Base-by-base conservation (phyloP, 371 early-diverging fungal species). In the Mortierella sp. region DNA sequence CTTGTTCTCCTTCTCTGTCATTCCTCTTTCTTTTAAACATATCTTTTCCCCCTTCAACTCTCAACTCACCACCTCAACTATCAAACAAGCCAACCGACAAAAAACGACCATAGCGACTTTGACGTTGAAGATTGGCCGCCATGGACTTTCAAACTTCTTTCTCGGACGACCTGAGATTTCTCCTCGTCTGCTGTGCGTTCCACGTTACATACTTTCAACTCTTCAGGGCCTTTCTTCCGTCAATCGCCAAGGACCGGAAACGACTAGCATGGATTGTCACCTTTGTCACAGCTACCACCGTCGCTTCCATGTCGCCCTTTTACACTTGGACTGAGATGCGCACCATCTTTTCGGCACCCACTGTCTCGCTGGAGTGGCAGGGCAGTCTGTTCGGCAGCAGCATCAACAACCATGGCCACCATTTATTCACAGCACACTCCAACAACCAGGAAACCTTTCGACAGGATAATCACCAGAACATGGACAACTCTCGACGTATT, bases 201-300 rank as follows among this genome's bases (percentile, higher is more conserved):
- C 79, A 79, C 50, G 43, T 79, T 44, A 69, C 79, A n/a, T 79
- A 74, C 47, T 79, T 79, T 53, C 67, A 70, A n/a, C 61, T 74
- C 45, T 55, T 79, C 61, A 74, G 74, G 74, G 19, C 37, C 26
- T 70, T 79, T 50, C 64, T 73, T 8, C 79, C 79, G 9, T 79
- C 14, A 10, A 79, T 79, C 16, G 74, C 67, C 37, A 70, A 61
- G 63, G 71, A 79, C 29, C 79, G 74, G 61, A 69, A 55, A 67
- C 69, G 66, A 7, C 79, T 79, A 26, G 74, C 79, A 10, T 79
- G 79, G 79, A 44, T 79, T 26, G 26, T 79, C 22, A 79, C 79
- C 13, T 29, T 70, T 9, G 24, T 31, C 22, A 74, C 79, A 9
- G 74, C 79, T 6, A 19, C 70, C 14, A 34, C 74, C 1, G 74